Evolutionary conservation across 1,284 basidiomycete genomes (phyloP), one percentile per base, ranked within the genome.

Genomic region (Wallemia hederae): DNA sequence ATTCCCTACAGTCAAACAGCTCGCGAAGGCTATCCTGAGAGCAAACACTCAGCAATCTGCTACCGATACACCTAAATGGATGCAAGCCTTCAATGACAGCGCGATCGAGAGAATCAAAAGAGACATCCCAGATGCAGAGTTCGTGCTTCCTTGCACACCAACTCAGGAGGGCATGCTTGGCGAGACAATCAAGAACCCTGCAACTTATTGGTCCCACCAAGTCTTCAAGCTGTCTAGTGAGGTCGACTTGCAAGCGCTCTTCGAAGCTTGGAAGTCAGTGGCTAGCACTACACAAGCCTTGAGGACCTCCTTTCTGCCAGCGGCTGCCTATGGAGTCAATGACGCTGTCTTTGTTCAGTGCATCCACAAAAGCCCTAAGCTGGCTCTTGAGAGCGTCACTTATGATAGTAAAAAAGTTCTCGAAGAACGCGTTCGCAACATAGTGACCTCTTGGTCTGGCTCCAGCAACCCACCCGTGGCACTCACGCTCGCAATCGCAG

Each of bases 91-190:
- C 24, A 31, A 58, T 19, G 27, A 58, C 3, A n/a, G 15, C 19
- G 5, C 24, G 29, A 58, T 58, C 24, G 29, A 24, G 3, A 58
- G 24, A 3, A 24, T 28, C 22, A 31, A 19, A 58, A 26, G 24
- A 24, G 24, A 28, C 7, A n/a, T 33, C 11, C 14, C 25, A 19
- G 27, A 49, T 34, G 59, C 49, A 14, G 62, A 59, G 24, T 17
- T 33, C 15, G 60, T 66, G 27, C 9, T 66, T 55, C 68, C 69
- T 0, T 68, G 67, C 61, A 69, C 68, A 22, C 68, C 69, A 3
- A 62, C 69, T 57, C 69, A 70, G 59, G 61, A 65, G 0, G 67
- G 67, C 5, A 68, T 69, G 66, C 65, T 70, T 49, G 63, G 66
- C 0, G 66, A 68, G 55, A 65, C 65, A 7, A 59, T 59, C 27